Base-by-base conservation (phyloP, 306 rosid genomes). In the Lupinus albus region DNA sequence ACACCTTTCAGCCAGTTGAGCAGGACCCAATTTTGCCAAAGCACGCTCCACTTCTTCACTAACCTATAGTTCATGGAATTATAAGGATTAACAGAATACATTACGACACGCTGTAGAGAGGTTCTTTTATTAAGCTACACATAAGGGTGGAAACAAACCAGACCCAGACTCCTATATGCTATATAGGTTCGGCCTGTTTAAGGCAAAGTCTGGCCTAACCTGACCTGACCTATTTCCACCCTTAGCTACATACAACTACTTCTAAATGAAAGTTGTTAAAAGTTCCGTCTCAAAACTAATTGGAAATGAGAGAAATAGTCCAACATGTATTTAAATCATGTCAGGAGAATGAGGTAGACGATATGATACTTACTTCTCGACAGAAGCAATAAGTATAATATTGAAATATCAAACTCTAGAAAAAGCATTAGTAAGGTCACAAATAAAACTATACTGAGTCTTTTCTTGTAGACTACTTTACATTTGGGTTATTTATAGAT, bases 21-120 rank as follows among this genome's bases (percentile, higher is more conserved):
- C 81, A 55, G 63, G 82, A 60, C 78, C 92, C 42, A 86, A 46
- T 74, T 84, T 88, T 7, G 80, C 70, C 79, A 91, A 80, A 66
- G 92, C 95, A 38, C 92, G 90, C 78, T 86, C 95, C 63, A 88
- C 85, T 76, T 91, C 97, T 84, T 91, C 93, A 64, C 92, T 88
- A 55, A 91, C 95, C 97, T 91, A 63, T 70, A 42, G 49, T 45
- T 71, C 74, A 79, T 41, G 62, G 76, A 44, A 74, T 54, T 75
- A 25, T 61, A 68, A 73, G 15, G 65, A 70, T 78, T 25, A 75
- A 62, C 62, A 60, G 12, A 72, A 20, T 15, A 3, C 62, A 72
- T 57, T 28, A 48, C 51, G 15, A 78, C 30, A 30, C 33, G 59
- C 9, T 45, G 16, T 39, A 76, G 35, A 12, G 38, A 25, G 39